A percentile compares a stretch with the other conserved stretches of the same genome.
Conservation (phyloP, 2,329 filamentous ascomycete genomes). For the Trichoderma brevicompactum region DNA sequence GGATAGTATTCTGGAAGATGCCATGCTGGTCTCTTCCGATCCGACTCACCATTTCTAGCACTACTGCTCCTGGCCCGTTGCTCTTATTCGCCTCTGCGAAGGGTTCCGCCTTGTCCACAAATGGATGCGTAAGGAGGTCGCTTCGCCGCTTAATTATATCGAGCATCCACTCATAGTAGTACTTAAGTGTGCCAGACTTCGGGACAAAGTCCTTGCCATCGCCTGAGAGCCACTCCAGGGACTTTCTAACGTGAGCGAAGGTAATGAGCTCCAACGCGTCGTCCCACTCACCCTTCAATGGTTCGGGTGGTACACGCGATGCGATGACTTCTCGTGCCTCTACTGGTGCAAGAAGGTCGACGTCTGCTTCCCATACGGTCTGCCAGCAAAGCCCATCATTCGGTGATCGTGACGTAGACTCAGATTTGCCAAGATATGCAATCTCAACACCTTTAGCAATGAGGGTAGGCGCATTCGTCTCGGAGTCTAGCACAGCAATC, state of each 20-base stretch:
- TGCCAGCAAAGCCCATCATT: neutral
- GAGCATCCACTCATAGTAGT: too few relatives aligned
- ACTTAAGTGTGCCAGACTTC: neutral
- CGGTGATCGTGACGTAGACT: neutral
- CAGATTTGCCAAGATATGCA: neutral
- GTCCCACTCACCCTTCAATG: neutral
- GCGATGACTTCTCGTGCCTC: neutral
- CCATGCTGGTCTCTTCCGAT: neutral
- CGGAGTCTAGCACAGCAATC: neutral
- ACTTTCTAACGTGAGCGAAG: neutral
- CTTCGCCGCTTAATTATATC: neutral
- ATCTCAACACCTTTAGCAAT: slow-evolving; percentile 5
- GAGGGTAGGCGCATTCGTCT: neutral
- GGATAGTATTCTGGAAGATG: neutral
- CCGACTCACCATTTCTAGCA: neutral
- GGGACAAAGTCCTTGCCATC: neutral
- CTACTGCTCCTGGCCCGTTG: neutral
- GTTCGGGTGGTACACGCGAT: neutral
- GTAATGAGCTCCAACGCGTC: neutral
- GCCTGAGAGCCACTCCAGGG: neutral
- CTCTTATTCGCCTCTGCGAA: neutral
- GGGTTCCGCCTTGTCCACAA: neutral
- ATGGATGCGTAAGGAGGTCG: neutral
- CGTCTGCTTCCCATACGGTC: neutral
- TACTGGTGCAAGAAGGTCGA: neutral